Conservation (phyloP, 1,139 yeast species). For the Sugiyamaella paludigena region DNA sequence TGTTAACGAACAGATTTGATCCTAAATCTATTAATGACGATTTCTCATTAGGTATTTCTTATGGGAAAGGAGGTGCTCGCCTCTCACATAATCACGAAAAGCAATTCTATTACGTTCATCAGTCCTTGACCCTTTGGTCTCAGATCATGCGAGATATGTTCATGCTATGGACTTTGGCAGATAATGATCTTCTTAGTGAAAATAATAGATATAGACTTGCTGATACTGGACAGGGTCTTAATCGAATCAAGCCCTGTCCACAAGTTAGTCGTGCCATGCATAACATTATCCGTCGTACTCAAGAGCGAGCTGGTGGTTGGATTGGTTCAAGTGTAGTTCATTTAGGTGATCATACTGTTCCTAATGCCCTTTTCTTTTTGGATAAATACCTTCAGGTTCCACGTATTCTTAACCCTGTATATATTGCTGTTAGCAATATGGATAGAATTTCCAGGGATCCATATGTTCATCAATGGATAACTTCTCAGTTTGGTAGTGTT, state of each 20-base stretch:
- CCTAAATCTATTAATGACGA: slow-evolving; percentile 41
- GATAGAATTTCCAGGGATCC: slow-evolving; percentile 51
- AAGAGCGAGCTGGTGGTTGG: slow-evolving; percentile 60
- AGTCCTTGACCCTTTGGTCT: slow-evolving; percentile 69
- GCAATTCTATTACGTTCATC: slow-evolving; percentile 67
- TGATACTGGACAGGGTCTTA: slow-evolving; percentile 78
- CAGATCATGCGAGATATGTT: slow-evolving; percentile 72
- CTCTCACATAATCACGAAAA: slow-evolving; percentile 66
- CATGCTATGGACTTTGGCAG: slow-evolving; percentile 69
- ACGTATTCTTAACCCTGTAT: slow-evolving; percentile 65
- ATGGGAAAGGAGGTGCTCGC: slow-evolving; percentile 64
- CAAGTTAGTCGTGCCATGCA: slow-evolving; percentile 65
- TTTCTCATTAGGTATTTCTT: slow-evolving; percentile 58
- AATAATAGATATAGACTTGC: slow-evolving; percentile 51
- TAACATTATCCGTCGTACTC: slow-evolving; percentile 58
- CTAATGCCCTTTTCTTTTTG: slow-evolving; percentile 69
- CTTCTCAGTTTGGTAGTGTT: slow-evolving; percentile 53
- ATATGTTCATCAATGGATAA: slow-evolving; percentile 49
- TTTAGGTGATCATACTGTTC: slow-evolving; percentile 75
- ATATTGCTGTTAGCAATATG: slow-evolving; percentile 51
- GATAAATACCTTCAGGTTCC: slow-evolving; percentile 79
- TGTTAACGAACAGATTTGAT: slow-evolving; percentile 50
- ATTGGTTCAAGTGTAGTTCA: slow-evolving; percentile 76
- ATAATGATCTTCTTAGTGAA: slow-evolving; percentile 54
- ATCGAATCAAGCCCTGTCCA: slow-evolving; percentile 70